These are phyloP conservation scores for Colletotrichum sp. DNA, from an alignment of 2,329 filamentous ascomycete genomes.

Conservation along the genomic window DNA sequence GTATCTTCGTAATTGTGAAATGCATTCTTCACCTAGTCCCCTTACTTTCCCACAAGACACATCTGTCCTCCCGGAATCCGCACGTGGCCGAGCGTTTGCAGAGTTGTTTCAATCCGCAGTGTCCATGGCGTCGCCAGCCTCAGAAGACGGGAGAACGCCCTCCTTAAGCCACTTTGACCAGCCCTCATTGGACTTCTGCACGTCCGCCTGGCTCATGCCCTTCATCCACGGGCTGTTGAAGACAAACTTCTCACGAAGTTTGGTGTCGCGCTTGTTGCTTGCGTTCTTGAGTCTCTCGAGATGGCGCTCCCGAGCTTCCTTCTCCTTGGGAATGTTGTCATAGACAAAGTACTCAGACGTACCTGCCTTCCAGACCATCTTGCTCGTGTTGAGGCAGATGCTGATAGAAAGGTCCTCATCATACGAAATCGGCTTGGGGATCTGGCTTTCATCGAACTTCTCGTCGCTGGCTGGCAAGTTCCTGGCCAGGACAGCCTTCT, in stretches of 20 bases:
- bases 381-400: constrained; percentile 79
- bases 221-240: constrained; percentile 82
- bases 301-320: constrained; percentile 62
- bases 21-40: not conserved
- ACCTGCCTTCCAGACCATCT: constrained; percentile 76
- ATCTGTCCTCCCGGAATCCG: not conserved
- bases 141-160: constrained; percentile 42
- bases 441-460: constrained; percentile 67
- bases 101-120: constrained; percentile 21
- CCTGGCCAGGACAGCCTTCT: constrained; percentile 72
- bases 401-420: constrained; percentile 73
- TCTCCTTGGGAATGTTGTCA: constrained; percentile 70
- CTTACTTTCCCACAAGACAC: not conserved
- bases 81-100: not conserved
- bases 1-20: constrained; percentile 20
- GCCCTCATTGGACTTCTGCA: constrained; percentile 75
- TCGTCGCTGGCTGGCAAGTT: constrained; percentile 70
- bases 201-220: constrained; percentile 77
- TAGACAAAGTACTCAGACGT: constrained; percentile 76
- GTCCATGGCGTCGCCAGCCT: constrained; percentile 28
- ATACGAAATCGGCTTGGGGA: constrained; percentile 65
- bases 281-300: constrained; percentile 55
- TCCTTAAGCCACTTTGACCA: constrained; percentile 60
- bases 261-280: constrained; percentile 69
- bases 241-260: constrained; percentile 80